Evolutionary conservation across 148 eudicot species (phyloP).

Genomic region (Chenopodium berlandieri): DNA sequence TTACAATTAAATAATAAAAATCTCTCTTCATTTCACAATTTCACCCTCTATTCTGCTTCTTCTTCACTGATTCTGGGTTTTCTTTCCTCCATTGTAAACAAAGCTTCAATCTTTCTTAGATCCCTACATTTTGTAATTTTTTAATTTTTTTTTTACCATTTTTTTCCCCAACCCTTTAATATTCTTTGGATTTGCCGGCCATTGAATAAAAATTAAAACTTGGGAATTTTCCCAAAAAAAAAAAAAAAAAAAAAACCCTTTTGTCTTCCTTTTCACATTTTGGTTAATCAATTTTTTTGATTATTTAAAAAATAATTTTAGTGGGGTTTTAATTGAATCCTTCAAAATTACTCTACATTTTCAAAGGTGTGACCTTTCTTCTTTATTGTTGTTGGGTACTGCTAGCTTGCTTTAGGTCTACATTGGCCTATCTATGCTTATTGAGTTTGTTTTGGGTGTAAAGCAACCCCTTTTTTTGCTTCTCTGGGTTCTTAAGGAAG

Average conservation of each 20-base stretch:
- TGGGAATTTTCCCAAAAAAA: neutral
- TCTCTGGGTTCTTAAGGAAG: conserved; percentile 28
- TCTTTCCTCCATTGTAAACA: conserved; percentile 16
- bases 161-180: neutral
- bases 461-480: conserved; percentile 16
- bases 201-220: neutral
- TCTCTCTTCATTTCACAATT: neutral
- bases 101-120: conserved; percentile 5
- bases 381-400: neutral
- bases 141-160: neutral
- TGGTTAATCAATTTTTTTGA: neutral
- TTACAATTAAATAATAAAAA: neutral
- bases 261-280: conserved; percentile 28
- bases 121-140: neutral
- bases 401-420: conserved; percentile 19
- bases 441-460: conserved; percentile 18
- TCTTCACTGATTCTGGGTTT: conserved; percentile 5
- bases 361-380: conserved; percentile 21
- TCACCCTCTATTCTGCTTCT: conserved; percentile 8
- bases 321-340: conserved; percentile 17
- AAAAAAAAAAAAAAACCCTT: neutral
- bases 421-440: conserved; percentile 27
- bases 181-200: neutral
- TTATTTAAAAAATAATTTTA: neutral
- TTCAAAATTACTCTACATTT: conserved; percentile 14